phyloP scores from a whole-genome alignment of 2,329 filamentous ascomycete genomes.

The Colletotrichum coccodes region DNA sequence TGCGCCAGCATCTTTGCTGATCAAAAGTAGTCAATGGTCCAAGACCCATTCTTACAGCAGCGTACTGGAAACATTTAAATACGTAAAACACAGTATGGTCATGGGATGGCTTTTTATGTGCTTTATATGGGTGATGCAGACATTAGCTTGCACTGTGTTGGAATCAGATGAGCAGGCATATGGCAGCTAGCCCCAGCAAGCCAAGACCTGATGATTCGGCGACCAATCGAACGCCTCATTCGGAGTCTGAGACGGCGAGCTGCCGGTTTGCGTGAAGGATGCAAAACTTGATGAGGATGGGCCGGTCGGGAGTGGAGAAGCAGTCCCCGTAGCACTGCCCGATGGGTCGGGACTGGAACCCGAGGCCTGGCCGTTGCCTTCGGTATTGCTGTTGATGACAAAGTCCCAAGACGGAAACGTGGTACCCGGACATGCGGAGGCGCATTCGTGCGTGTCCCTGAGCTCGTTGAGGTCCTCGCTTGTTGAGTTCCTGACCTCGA shows the following conservation, averaged over 20 bases:
- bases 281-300: not conserved
- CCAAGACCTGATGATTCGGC: not conserved
- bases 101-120: too few relatives aligned
- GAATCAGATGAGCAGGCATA: not conserved
- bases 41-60: too few relatives aligned
- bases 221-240: not conserved
- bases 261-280: not conserved
- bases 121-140: too few relatives aligned
- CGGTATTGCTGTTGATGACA: not conserved
- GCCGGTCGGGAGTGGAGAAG: not conserved
- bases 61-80: too few relatives aligned
- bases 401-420: slow-evolving; percentile 10
- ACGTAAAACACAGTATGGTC: too few relatives aligned
- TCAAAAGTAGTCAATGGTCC: too few relatives aligned
- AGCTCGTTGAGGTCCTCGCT: not conserved
- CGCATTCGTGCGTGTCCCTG: slow-evolving; percentile 18
- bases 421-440: slow-evolving; percentile 2
- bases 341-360: not conserved
- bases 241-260: not conserved
- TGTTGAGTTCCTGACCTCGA: slow-evolving; percentile 21
- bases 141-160: too few relatives aligned
- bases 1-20: too few relatives aligned
- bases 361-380: not conserved
- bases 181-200: not conserved
- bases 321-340: not conserved